Base-by-base conservation (phyloP, 176 grass and related monocot genomes). In the Ensete glaucum region DNA sequence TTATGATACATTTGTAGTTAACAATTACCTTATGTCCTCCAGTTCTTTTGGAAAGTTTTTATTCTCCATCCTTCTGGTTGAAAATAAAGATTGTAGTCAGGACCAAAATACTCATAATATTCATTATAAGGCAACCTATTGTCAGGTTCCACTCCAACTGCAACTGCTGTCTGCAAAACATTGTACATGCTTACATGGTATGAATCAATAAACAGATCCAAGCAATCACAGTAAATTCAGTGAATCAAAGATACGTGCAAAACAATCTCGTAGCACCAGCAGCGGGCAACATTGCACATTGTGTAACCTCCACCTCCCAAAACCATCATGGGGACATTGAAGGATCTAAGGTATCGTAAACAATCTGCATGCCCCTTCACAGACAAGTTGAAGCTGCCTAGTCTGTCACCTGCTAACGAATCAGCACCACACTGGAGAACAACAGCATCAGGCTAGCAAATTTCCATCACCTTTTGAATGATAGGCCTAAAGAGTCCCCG, bases 21-120 rank as follows among this genome's bases (percentile, higher is more conserved):
- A 17, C 48, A 70, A 24, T 76, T 77, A 77, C 75, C 75, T 77
- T 50, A 77, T 77, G 48, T 24, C 53, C 50, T 77, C 60, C 59
- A 77, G 60, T 50, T 77, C 75, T 52, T 77, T 52, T 64, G 58
- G 43, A 64, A 60, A 52, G 60, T 66, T 77, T 12, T 77, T 63
- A 23, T 77, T 77, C 48, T 77, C 75, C 13, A 65, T 49, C 49
- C n/a, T 77, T 66, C 49, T 53, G 75, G 75, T 77, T 65, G 59
- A 65, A 77, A 53, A 77, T 66, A 60, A 64, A 77, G 75, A 77
- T 53, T 77, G 65, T 77, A 77, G 21, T 77, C 75, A n/a, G 75
- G 75, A 77, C 75, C 75, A 77, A 77, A 77, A 60, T 77, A 77
- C 60, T 77, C 75, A 19, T 77, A 77, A 15, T 77, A 77, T 24